Evolutionary conservation across 2,329 filamentous ascomycete species (phyloP), one percentile per base, ranked within the genome.

Genomic region (Dactylellina sp.): DNA sequence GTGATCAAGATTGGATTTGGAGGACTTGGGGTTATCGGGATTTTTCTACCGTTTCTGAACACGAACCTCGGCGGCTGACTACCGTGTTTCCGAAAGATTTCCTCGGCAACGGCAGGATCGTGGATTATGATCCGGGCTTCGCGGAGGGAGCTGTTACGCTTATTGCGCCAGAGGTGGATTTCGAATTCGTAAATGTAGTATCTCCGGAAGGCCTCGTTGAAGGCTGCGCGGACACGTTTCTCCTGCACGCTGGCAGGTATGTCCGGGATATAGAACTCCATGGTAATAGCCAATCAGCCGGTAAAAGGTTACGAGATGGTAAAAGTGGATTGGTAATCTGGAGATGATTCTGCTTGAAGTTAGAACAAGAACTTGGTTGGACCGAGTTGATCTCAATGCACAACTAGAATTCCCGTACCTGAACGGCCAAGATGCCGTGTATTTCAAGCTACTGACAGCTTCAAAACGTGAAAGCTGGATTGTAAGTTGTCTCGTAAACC

Each of bases 181-280:
- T 74, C 70, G 24, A 65, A 74, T 1, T 35, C 35, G 49, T 66
- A 66, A 12, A 74, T 74, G 42, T 55, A 74, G 42, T 74, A 66
- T 35, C 22, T 61, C 14, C 61, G 62, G 42, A 74, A 61, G 6
- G 32, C 28, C 2, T 56, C 47, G 1, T 12, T 37, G n/a, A 74
- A n/a, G 2, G 47, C 47, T 7, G 46, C 49, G 1, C 25, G 20
- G 24, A 62, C 61, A 22, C 65, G 70, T 16, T 50, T 65, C 4
- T 24, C 2, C 12, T 7, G 47, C 6, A 55, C 61, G 11, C 55
- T 16, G 14, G 20, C 53, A 1, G 70, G 70, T 2, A 74, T 62
- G 7, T 66, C 55, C 9, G 61, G 56, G 9, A 66, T 49, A 37
- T 49, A 74, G 55, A 74, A 66, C 49, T 74, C 70, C 70, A 74